A percentile compares a stretch with the other conserved stretches of the same genome.
Evolutionary conservation across 805 yeast genomes (phyloP).

Genomic region (Wickerhamiella parazyma): DNA sequence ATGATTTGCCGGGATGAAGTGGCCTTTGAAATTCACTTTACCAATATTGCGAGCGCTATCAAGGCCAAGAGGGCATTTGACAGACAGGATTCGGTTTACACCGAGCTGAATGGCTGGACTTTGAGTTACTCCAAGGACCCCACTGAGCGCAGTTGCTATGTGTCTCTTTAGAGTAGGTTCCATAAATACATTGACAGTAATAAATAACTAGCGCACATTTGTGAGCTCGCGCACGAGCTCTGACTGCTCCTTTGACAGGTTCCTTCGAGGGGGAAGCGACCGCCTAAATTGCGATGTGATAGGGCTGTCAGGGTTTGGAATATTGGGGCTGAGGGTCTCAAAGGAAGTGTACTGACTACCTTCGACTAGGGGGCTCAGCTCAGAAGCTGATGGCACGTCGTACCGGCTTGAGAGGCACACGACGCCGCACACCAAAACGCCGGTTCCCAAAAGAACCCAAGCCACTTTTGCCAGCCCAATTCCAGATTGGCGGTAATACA

Average conservation of each 20-base stretch:
- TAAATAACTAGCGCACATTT: constrained; percentile 2
- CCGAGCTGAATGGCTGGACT: constrained; percentile 12
- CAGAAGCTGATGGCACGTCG: not conserved
- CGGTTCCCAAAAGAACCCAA: constrained; percentile 38
- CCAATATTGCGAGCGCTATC: constrained; percentile 11
- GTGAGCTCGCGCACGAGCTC: constrained; percentile 37
- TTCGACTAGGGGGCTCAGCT: constrained; percentile 8
- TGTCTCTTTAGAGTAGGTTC: not conserved
- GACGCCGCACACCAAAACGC: constrained; percentile 42
- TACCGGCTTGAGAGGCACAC: constrained; percentile 21
- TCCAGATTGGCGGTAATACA: constrained; percentile 37
- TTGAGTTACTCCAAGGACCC: constrained; percentile 11
- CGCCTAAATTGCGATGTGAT: constrained; percentile 6
- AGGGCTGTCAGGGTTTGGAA: constrained; percentile 16
- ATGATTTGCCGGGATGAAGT: constrained; percentile 13
- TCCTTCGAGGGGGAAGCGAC: constrained; percentile 23
- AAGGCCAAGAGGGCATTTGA: constrained; percentile 15
- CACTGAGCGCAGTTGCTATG: constrained; percentile 12
- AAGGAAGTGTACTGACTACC: constrained; percentile 22
- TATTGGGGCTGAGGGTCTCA: constrained; percentile 17
- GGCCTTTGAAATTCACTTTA: constrained; percentile 16
- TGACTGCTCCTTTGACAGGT: constrained; percentile 40
- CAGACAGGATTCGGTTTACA: constrained; percentile 2
- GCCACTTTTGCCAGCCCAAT: constrained; percentile 27
- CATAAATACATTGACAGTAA: not conserved